A percentile compares a stretch with the other conserved stretches of the same genome.
phyloP scores from a whole-genome alignment of 352 stramenopile genomes.

The Achlya hypogyna region DNA sequence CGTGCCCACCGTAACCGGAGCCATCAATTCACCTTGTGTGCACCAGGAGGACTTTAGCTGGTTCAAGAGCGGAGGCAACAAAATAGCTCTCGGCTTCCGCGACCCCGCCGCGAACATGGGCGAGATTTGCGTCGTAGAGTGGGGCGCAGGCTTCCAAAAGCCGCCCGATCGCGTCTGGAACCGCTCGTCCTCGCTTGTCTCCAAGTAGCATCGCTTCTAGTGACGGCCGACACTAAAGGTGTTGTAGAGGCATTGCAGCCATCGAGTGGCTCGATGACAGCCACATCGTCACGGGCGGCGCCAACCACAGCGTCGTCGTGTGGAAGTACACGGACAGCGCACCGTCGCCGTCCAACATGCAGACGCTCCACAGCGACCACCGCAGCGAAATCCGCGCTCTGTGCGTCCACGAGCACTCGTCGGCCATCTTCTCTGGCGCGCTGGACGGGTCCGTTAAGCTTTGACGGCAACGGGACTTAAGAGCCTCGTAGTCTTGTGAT shows the following conservation, averaged over 20 bases:
- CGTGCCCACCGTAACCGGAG: too few relatives aligned
- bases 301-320: constrained; percentile 60
- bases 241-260: constrained; percentile 7
- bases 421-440: constrained; percentile 55
- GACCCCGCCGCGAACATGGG: constrained; percentile 46
- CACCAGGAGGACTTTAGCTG: not conserved
- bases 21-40: constrained; percentile 25
- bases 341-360: constrained; percentile 11
- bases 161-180: constrained; percentile 8
- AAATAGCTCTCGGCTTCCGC: constrained; percentile 70
- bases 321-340: constrained; percentile 55
- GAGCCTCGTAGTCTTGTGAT: constrained; percentile 29
- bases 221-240: not conserved
- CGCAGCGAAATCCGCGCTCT: constrained; percentile 64
- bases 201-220: constrained; percentile 3
- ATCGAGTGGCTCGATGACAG: constrained; percentile 6
- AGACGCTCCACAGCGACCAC: constrained; percentile 61
- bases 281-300: constrained; percentile 51
- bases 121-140: constrained; percentile 62
- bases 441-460: constrained; percentile 36
- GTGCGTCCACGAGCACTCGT: constrained; percentile 65
- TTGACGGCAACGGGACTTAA: not conserved
- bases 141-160: not conserved
- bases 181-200: not conserved
- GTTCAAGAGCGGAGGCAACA: constrained; percentile 1